Base-by-base conservation (phyloP, 345 rosid species). In the Hirschfeldia incana region DNA sequence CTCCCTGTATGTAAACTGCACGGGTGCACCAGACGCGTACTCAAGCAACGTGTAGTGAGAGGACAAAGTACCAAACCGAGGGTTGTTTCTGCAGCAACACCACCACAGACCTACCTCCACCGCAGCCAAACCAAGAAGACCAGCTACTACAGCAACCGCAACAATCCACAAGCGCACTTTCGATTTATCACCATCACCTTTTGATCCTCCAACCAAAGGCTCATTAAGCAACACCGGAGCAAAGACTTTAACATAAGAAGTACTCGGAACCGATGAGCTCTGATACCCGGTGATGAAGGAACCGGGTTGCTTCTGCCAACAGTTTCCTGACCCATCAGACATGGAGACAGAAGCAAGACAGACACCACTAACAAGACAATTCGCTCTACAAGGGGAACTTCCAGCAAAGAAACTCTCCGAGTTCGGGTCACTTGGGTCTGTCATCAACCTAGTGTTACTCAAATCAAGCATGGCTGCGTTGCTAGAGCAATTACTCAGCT, bases 1-100 rank as follows among this genome's bases (percentile, higher is more conserved):
- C 67, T 87, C 93, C 75, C 83, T 83, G 77, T 84, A 88, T 1
- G 90, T 72, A 78, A 87, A 89, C 86, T 83, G 88, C 36, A 78
- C 79, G 0, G 88, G 93, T 30, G 87, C 88, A 69, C 87, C 87
- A 10, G 91, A 91, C 15, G 94, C 91, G 67, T 88, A 88, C 70
- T 87, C 91, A 49, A 87, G 84, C 74, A 88, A 72, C 30, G 80
- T 65, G 59, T 88, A 89, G 61, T 85, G 83, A 75, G 85, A 79
- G 16, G 89, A 85, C 4, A 83, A 67, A 60, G 80, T 63, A 8
- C 84, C 86, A 70, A 85, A 83, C 46, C 70, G 79, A 32, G 77
- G 69, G 65, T 82, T 76, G 6, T 85, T 78, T 77, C 78, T 77
- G 37, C 83, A 83, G 63, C 85, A 89, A n/a, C 83, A 85, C 79